Percentiles rank a stretch among this genome's conserved stretches.
phyloP scores from a whole-genome alignment of 179 eudicot species.

The Spergularia azorica region DNA sequence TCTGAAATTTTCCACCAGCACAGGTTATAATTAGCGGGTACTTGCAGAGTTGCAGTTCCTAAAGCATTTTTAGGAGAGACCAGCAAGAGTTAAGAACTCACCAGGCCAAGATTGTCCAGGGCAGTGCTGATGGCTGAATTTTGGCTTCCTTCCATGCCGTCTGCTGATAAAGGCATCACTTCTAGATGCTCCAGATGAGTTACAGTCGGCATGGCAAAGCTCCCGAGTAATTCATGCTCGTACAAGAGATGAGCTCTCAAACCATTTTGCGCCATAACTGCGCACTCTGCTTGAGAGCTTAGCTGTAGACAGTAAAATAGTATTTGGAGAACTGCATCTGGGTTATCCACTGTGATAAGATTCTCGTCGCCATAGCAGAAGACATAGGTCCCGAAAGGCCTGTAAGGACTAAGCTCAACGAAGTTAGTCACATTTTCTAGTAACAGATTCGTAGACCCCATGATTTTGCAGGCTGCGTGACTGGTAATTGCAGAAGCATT shows the following conservation, averaged over 20 bases:
- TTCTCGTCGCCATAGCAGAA: slow-evolving; percentile 65
- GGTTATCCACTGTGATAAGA: slow-evolving; percentile 50
- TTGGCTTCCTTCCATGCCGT: slow-evolving; percentile 24
- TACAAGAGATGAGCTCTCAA: slow-evolving; percentile 58
- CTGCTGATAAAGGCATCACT: slow-evolving; percentile 55
- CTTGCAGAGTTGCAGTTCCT: background rate
- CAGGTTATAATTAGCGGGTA: background rate
- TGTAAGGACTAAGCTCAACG: slow-evolving; percentile 74
- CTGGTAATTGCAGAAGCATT: slow-evolving; percentile 53
- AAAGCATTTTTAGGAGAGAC: background rate
- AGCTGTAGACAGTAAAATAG: slow-evolving; percentile 66
- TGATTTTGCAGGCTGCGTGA: slow-evolving; percentile 64
- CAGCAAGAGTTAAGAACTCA: slow-evolving; percentile 33
- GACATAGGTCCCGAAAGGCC: slow-evolving; percentile 72
- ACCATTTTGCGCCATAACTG: slow-evolving; percentile 45
- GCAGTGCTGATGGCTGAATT: slow-evolving; percentile 35
- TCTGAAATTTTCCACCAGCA: slow-evolving; percentile 44
- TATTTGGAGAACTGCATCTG: slow-evolving; percentile 72
- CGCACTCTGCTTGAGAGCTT: slow-evolving; percentile 43
- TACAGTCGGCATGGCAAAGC: slow-evolving; percentile 51
- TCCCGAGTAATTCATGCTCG: slow-evolving; percentile 47
- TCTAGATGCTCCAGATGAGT: slow-evolving; percentile 44
- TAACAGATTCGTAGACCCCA: slow-evolving; percentile 66
- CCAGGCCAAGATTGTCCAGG: slow-evolving; percentile 74
- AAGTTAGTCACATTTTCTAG: slow-evolving; percentile 55